These are phyloP conservation scores for Trichoderma oligosporum DNA, from an alignment of 2,329 filamentous ascomycete species.

Conservation along the genomic window DNA sequence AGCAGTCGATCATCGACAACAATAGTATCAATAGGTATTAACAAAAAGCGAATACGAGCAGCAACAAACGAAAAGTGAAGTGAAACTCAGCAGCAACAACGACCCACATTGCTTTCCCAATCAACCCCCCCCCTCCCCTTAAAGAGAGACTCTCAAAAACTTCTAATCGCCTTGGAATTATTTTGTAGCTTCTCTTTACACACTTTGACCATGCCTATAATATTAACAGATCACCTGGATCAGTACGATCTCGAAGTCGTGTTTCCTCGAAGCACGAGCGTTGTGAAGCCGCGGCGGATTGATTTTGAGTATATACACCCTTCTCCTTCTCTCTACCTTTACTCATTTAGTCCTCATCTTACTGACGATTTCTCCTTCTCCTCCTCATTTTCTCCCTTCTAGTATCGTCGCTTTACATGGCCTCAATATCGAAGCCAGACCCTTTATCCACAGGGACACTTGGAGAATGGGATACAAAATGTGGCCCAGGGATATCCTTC, in stretches of 20 bases:
- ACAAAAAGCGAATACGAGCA: too few species aligned
- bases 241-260: conserved; percentile 14
- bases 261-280: background rate
- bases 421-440: conserved; percentile 14
- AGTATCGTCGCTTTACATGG: conserved; percentile 15
- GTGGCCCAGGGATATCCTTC: conserved; percentile 16
- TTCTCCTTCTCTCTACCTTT: background rate
- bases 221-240: conserved; percentile 9
- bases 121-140: too few species aligned
- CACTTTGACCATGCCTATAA: conserved; percentile 10
- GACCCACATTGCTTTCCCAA: too few species aligned
- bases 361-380: background rate
- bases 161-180: too few species aligned
- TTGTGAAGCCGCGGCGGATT: background rate
- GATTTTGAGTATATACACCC: conserved; percentile 7
- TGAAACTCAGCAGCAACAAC: too few species aligned
- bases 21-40: too few species aligned
- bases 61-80: too few species aligned
- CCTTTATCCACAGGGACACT: conserved; percentile 5
- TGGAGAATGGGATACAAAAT: background rate
- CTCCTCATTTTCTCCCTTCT: background rate
- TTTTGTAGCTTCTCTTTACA: background rate
- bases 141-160: too few species aligned
- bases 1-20: too few species aligned
- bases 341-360: background rate